Evolutionary conservation across 208 protist genomes (phyloP).

Genomic region (Kentomonas sorsogonicus): DNA sequence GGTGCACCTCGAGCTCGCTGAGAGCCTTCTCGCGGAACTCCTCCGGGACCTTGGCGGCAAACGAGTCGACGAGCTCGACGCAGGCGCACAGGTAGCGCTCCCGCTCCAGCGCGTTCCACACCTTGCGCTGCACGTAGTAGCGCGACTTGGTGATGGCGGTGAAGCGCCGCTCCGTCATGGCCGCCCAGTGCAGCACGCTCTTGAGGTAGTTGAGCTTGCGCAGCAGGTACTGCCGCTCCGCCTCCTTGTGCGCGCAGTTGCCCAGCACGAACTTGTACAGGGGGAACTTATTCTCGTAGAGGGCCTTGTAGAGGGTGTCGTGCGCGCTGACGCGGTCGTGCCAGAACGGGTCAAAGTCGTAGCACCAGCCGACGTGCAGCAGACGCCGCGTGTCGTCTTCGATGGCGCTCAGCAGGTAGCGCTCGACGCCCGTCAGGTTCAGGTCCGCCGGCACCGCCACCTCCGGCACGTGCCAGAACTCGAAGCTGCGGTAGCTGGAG

Average conservation of each 20-base stretch:
- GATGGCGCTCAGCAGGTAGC: constrained; percentile 78
- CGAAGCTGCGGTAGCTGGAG: constrained; percentile 78
- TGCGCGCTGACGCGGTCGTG: constrained; percentile 75
- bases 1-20: constrained; percentile 69
- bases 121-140: constrained; percentile 72
- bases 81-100: constrained; percentile 82
- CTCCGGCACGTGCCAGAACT: constrained; percentile 82
- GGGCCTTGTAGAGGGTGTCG: constrained; percentile 51
- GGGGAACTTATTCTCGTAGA: constrained; percentile 57
- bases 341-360: constrained; percentile 90
- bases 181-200: constrained; percentile 73
- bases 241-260: constrained; percentile 62
- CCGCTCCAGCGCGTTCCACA: constrained; percentile 87
- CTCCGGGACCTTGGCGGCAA: constrained; percentile 65
- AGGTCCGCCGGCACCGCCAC: constrained; percentile 35
- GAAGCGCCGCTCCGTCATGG: constrained; percentile 66
- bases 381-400: constrained; percentile 82
- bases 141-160: constrained; percentile 75
- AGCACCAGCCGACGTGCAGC: constrained; percentile 72
- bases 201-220: constrained; percentile 82
- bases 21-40: constrained; percentile 78
- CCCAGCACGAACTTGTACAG: constrained; percentile 72
- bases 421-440: constrained; percentile 52
- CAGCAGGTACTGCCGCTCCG: constrained; percentile 59
- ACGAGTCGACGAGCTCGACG: constrained; percentile 72